Evolutionary conservation across 1,139 yeast species (phyloP), one percentile per base, ranked within the genome.

Genomic region (Meyerozyma carpophila): DNA sequence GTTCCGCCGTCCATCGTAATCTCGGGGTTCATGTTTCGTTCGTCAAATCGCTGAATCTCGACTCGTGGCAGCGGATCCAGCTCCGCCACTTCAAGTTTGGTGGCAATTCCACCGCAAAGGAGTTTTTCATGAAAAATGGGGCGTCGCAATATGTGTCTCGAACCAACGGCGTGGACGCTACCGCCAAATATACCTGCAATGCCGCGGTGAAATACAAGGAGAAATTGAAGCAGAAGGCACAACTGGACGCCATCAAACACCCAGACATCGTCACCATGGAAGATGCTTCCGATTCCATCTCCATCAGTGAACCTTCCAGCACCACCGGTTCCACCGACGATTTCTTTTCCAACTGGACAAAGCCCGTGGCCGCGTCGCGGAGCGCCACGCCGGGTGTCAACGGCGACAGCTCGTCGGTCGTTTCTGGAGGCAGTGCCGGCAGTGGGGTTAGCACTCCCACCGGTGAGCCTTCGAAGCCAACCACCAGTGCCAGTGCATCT

Each of bases 281-380:
- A 43, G 87, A 82, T 55, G 68, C 73, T 26, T 75, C 70, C 43
- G 78, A 70, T 41, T 52, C 62, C 26, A 51, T 65, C 36, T 50
- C 57, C 63, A 52, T 61, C 20, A 50, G 57, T 24, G 58, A 61
- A 11, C 61, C 66, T 5, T 57, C 73, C 11, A 67, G 70, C 36
- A 55, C 55, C 27, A 68, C 68, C 40, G 70, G 70, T 38, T 70
- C 81, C 36, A 79, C 76, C 37, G 96, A 89, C 59, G 97, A 90
- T 62, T 93, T 93, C 63, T 93, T 94, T 66, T 77, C 95, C 44
- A 84, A 81, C 61, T 90, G 96, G 95, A 89, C 88, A 48, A 87
- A 88, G 59, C 93, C 95, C 24, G 65, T 79, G 42, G 16, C 34
- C 10, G 61, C 68, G 6, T 79, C 86, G 10, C 66, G 76, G 47